Evolutionary conservation across 331 rosid genomes (phyloP).

Genomic region (Telfairia occidentalis): DNA sequence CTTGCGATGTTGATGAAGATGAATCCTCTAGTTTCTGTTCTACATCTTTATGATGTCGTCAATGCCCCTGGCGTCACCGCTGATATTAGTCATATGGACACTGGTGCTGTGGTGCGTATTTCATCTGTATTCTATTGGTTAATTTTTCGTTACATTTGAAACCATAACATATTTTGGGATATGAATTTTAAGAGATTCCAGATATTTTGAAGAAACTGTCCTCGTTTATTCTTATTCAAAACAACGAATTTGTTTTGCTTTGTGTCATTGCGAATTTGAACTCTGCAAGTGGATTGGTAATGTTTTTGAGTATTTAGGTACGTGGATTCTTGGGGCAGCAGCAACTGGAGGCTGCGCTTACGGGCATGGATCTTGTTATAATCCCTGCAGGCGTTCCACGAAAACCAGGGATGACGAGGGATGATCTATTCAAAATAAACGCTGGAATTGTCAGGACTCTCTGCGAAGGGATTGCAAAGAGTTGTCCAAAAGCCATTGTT

Average conservation of each 20-base stretch:
- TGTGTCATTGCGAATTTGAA: background rate
- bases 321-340: conserved; percentile 83
- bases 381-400: conserved; percentile 96
- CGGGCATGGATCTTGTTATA: conserved; percentile 78
- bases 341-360: conserved; percentile 74
- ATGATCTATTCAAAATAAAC: conserved; percentile 82
- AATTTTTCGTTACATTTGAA: background rate
- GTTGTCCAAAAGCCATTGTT: conserved; percentile 79
- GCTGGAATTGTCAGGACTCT: conserved; percentile 94
- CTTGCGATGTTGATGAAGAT: conserved; percentile 84
- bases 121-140: background rate
- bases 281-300: background rate
- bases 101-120: conserved; percentile 90
- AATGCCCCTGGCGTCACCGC: conserved; percentile 94
- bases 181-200: background rate
- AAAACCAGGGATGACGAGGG: conserved; percentile 99
- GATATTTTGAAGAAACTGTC: background rate
- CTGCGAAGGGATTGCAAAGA: conserved; percentile 65
- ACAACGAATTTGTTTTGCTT: background rate
- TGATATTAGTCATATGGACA: conserved; percentile 96
- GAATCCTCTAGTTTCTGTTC: conserved; percentile 78
- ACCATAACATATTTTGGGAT: background rate
- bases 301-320: conserved; percentile 38
- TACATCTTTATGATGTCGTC: conserved; percentile 88
- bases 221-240: background rate